These are phyloP conservation scores for Lanmaoa pseudosensibilis DNA, from an alignment of 768 basidiomycete species.

Conservation along the genomic window DNA sequence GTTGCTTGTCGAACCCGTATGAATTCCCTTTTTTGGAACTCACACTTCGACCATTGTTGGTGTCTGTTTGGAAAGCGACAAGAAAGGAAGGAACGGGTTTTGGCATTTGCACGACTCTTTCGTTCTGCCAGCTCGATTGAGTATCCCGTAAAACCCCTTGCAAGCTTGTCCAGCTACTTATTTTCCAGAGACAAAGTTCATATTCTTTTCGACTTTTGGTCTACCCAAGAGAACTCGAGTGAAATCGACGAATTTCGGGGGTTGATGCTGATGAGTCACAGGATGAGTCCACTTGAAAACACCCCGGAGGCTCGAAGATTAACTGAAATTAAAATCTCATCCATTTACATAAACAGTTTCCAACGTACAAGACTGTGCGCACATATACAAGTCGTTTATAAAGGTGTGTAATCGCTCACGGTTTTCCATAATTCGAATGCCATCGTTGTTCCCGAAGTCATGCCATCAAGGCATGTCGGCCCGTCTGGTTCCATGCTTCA, in stretches of 20 bases:
- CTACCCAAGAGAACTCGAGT: too few species aligned
- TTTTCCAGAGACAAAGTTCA: not conserved
- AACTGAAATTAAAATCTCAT: not conserved
- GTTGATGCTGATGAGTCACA: not conserved
- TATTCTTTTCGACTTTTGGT: not conserved
- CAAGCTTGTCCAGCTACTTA: not conserved
- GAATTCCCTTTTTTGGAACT: not conserved
- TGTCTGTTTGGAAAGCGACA: not conserved
- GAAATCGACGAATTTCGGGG: too few species aligned
- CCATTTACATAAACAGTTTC: not conserved
- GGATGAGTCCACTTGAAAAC: not conserved
- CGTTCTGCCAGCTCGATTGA: too few species aligned
- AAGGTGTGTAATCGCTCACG: too few species aligned
- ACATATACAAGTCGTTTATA: not conserved
- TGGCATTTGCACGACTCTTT: too few species aligned
- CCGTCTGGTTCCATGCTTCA: not conserved
- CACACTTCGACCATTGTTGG: not conserved
- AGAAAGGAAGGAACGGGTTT: not conserved
- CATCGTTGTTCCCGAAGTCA: not conserved
- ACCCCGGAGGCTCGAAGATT: not conserved
- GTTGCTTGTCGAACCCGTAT: too few species aligned
- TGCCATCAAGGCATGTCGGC: constrained; percentile 2
- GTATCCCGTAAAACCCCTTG: too few species aligned
- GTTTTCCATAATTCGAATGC: not conserved
- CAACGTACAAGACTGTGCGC: not conserved